Conservation (phyloP, 1,284 basidiomycete species). For the Vanrija pseudolonga region DNA sequence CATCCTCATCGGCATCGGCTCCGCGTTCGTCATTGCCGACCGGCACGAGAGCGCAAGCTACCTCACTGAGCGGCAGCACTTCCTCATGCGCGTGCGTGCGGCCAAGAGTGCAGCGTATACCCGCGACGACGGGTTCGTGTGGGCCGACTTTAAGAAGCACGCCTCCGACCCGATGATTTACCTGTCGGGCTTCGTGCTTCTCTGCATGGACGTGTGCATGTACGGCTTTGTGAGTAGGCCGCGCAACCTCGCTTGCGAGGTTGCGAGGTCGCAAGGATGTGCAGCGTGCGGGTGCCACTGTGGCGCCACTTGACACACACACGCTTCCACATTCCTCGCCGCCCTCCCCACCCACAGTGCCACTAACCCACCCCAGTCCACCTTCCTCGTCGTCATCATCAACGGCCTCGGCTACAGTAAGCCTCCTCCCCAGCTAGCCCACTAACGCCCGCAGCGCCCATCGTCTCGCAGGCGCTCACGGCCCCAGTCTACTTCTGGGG, state of each 20-base stretch:
- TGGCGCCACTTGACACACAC: background rate
- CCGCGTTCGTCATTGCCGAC: conserved; percentile 8
- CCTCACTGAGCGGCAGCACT: conserved; percentile 3
- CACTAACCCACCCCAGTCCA: conserved; percentile 3
- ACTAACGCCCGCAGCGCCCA: background rate
- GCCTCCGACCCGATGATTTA: conserved; percentile 11
- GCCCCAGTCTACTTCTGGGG: conserved; percentile 19
- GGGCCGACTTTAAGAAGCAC: conserved; percentile 8
- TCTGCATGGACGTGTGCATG: conserved; percentile 27
- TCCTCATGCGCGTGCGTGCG: conserved; percentile 1
- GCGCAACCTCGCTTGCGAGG: too few species aligned
- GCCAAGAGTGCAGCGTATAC: conserved; percentile 1
- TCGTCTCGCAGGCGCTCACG: conserved; percentile 20
- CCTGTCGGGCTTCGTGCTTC: conserved; percentile 20
- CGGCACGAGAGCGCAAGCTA: conserved; percentile 1
- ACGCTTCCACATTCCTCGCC: background rate
- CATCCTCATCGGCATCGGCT: conserved; percentile 3
- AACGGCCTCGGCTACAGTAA: conserved; percentile 8
- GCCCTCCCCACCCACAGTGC: background rate
- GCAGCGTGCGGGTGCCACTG: background rate
- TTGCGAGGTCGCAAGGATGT: background rate
- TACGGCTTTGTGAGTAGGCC: conserved; percentile 12
- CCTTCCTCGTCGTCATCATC: conserved; percentile 25
- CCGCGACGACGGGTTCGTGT: conserved; percentile 8
- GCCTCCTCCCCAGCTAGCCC: background rate